phyloP scores from a whole-genome alignment of 2,329 filamentous ascomycete species.

The Fusarium chaquense region DNA sequence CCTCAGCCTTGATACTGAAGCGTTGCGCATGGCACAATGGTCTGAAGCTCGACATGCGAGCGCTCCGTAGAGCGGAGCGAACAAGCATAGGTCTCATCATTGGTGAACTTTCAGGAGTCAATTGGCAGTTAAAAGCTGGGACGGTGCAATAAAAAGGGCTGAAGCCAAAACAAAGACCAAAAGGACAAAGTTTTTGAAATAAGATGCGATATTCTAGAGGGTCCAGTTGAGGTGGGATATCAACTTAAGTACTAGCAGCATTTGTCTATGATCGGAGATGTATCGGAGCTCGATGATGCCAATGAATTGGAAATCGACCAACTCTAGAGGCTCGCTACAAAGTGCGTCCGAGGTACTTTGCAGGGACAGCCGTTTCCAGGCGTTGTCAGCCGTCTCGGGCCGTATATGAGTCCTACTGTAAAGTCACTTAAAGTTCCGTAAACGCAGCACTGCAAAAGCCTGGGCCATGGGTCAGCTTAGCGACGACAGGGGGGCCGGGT shows the following conservation, averaged over 20 bases:
- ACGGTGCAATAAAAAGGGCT: neutral
- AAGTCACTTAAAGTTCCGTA: constrained; percentile 37
- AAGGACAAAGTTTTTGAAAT: constrained; percentile 9
- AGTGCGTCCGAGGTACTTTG: constrained; percentile 41
- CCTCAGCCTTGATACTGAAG: constrained; percentile 67
- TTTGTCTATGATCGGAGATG: constrained; percentile 42
- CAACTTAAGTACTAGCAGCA: constrained; percentile 35
- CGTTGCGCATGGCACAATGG: constrained; percentile 50
- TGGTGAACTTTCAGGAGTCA: constrained; percentile 19
- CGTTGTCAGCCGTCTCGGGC: constrained; percentile 42
- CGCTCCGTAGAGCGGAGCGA: constrained; percentile 52
- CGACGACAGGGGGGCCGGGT: constrained; percentile 9
- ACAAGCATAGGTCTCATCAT: constrained; percentile 51
- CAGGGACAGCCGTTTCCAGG: constrained; percentile 45
- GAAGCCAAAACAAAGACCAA: neutral
- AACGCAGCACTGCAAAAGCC: constrained; percentile 19
- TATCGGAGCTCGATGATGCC: constrained; percentile 42
- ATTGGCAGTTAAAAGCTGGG: constrained; percentile 7
- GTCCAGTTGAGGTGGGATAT: constrained; percentile 25
- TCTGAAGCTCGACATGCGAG: constrained; percentile 55
- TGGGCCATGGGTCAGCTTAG: constrained; percentile 16
- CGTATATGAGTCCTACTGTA: constrained; percentile 31
- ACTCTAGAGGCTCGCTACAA: constrained; percentile 33
- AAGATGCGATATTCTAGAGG: constrained; percentile 6
- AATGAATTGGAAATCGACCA: constrained; percentile 41